Evolutionary conservation across 2,329 filamentous ascomycete genomes (phyloP).

Genomic region (Hymenoscyphus repandus): DNA sequence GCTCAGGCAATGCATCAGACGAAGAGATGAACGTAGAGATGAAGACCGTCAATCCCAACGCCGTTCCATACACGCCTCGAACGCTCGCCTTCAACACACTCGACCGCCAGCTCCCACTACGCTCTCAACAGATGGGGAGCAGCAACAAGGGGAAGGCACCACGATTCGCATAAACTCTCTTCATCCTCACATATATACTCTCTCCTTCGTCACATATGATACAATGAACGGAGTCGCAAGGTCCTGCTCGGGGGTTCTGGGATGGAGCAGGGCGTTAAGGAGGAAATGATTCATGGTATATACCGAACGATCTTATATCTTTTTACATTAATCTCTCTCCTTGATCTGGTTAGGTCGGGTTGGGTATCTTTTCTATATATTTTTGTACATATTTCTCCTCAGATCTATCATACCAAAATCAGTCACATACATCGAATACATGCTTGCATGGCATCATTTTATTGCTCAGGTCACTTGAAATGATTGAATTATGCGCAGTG

Average conservation of each 20-base stretch:
- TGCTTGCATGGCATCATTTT: too few species aligned
- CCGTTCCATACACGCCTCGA: constrained; percentile 55
- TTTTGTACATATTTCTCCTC: too few species aligned
- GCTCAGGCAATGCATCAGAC: constrained; percentile 6
- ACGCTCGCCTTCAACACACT: constrained; percentile 63
- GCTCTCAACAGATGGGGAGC: constrained; percentile 23
- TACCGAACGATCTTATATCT: background rate
- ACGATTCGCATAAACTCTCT: constrained; percentile 7
- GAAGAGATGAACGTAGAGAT: constrained; percentile 47
- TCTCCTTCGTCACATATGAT: background rate
- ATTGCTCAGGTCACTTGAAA: too few species aligned
- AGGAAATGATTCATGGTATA: background rate
- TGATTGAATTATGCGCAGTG: too few species aligned
- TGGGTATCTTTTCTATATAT: too few species aligned
- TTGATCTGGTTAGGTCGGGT: too few species aligned
- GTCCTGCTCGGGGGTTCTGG: background rate
- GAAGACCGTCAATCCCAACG: constrained; percentile 41
- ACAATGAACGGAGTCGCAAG: background rate
- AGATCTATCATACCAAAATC: too few species aligned
- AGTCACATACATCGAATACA: too few species aligned
- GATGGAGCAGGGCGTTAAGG: background rate
- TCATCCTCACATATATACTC: background rate
- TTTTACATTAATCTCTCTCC: background rate
- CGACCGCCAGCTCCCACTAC: constrained; percentile 51
- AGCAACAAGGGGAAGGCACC: constrained; percentile 1